Evolutionary conservation across 2,329 filamentous ascomycete species (phyloP), one percentile per base, ranked within the genome.

Genomic region (Lachnellula arida): DNA sequence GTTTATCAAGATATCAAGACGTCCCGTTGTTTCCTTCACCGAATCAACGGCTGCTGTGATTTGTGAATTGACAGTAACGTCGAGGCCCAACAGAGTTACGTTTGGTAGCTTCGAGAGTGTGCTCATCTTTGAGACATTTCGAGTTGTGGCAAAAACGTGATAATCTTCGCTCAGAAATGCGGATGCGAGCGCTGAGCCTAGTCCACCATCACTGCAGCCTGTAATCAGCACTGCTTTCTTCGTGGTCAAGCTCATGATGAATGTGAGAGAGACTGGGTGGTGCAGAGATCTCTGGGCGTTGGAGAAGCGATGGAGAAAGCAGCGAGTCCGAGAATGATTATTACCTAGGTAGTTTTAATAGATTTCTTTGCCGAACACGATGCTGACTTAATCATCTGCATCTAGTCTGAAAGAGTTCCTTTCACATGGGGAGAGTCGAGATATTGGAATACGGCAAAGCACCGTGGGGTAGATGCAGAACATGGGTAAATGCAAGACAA

Each of bases 1-100:
- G 62, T 78, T 77, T 54, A 76, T 64, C 5, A 76, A 65, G 25
- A 61, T 69, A 55, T 76, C 71, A 11, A 77, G 66, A 25, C 58
- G 69, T 19, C 66, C 71, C 0, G 71, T 71, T 9, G 66, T 61
- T 14, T 53, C 48, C 6, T 63, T 53, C 22, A 77, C 67, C 25
- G 66, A 53, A 4, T 63, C 61, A 28, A 69, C 68, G 2, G 69
- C 68, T 32, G 23, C 23, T 32, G 57, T n/a, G 51, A 78, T 71
- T 1, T 70, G 74, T 0, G 64, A 60, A 7, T 62, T 19, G n/a
- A 68, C 65, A 3, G 68, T 71, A 5, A 76, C 73, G 53, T 77
- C 75, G 2, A 77, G 65, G 1, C 60, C 32, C 12, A 53, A 23
- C 9, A 76, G 54, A 15, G 70, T 68, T 9, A 51, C 44, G 12